Percentiles rank a stretch among this genome's conserved stretches.
These are phyloP conservation scores for Ogataea philodendri DNA, from an alignment of 805 yeast genomes.

Conservation along the genomic window DNA sequence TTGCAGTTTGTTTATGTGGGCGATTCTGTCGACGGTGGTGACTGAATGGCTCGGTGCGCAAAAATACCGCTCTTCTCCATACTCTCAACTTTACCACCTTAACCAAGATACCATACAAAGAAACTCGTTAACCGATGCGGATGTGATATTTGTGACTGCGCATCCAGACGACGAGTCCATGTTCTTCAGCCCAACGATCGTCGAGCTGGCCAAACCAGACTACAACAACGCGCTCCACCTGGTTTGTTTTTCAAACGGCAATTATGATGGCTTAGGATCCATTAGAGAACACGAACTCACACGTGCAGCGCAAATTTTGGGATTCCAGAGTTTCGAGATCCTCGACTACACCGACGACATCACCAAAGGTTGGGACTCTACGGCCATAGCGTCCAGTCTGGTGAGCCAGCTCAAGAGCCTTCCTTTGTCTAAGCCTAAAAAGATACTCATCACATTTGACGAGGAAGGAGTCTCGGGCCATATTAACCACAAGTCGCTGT, in stretches of 20 bases:
- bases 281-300: constrained; percentile 59
- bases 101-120: constrained; percentile 22
- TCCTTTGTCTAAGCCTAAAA: constrained; percentile 20
- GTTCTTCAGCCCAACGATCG: constrained; percentile 86
- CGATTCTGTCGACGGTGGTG: constrained; percentile 14
- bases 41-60: constrained; percentile 2
- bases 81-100: constrained; percentile 19
- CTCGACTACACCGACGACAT: constrained; percentile 68
- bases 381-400: constrained; percentile 41
- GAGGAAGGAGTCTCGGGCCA: constrained; percentile 79
- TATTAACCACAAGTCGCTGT: constrained; percentile 75
- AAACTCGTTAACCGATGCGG: constrained; percentile 22
- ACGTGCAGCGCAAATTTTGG: constrained; percentile 53
- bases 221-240: constrained; percentile 53
- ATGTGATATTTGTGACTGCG: constrained; percentile 54
- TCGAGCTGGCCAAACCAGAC: constrained; percentile 46
- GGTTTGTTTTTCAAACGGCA: constrained; percentile 75
- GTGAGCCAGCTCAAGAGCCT: constrained; percentile 19
- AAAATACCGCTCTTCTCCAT: background rate
- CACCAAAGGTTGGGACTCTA: constrained; percentile 59
- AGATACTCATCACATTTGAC: constrained; percentile 75
- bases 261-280: constrained; percentile 69
- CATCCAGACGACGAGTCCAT: constrained; percentile 99
- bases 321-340: constrained; percentile 44
- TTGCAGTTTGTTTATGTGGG: constrained; percentile 10